Evolutionary conservation across 2,329 filamentous ascomycete species (phyloP).

Genomic region (Cucurbitaria berberidis): DNA sequence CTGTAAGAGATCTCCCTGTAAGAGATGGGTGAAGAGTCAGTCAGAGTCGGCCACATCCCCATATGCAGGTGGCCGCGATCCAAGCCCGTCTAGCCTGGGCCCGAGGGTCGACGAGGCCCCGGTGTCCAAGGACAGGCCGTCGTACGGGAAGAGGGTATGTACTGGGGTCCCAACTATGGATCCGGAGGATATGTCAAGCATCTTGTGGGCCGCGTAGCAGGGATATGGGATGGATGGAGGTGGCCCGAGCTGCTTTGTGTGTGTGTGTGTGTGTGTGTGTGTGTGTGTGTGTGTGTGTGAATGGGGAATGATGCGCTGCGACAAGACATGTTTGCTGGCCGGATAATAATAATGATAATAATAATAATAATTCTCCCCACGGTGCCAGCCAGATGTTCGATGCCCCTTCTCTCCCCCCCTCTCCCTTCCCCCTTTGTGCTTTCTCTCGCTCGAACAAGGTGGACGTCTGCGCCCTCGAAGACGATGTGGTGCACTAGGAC

Average conservation of each 20-base stretch:
- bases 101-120: slow-evolving; percentile 2
- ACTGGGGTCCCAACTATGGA: slow-evolving; percentile 28
- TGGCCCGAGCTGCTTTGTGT: slow-evolving; percentile 19
- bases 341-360: too few relatives aligned
- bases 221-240: slow-evolving; percentile 16
- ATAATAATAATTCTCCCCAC: too few relatives aligned
- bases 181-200: slow-evolving; percentile 24
- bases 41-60: too few relatives aligned
- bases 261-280: too few relatives aligned
- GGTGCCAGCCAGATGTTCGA: too few relatives aligned
- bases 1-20: background rate
- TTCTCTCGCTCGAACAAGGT: too few relatives aligned
- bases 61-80: slow-evolving; percentile 3
- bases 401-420: too few relatives aligned
- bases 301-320: slow-evolving; percentile 10
- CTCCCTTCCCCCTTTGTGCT: too few relatives aligned
- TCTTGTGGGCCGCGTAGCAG: slow-evolving; percentile 20
- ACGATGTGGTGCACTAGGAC: background rate
- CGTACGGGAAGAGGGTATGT: slow-evolving; percentile 10
- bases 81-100: background rate
- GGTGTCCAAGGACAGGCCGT: slow-evolving; percentile 9
- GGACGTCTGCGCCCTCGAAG: background rate
- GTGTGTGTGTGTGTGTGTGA: background rate
- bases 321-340: slow-evolving; percentile 14
- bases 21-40: background rate